Evolutionary conservation across 352 stramenopile species (phyloP).

Genomic region (Aphanomyces invadans): DNA sequence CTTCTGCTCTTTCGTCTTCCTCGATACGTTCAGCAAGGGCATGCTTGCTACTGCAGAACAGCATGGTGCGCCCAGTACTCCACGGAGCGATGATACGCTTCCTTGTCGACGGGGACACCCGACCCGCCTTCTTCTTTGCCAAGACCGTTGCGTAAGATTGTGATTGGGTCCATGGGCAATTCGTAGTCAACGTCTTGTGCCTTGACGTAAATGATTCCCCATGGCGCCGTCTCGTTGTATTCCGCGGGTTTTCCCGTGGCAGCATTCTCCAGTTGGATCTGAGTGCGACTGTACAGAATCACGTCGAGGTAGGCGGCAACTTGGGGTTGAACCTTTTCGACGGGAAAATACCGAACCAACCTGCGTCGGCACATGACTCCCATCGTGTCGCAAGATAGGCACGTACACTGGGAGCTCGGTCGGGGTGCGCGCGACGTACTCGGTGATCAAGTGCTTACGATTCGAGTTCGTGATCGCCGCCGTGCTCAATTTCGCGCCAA

Average conservation of each 20-base stretch:
- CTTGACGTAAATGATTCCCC: constrained; percentile 86
- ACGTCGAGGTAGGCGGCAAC: constrained; percentile 75
- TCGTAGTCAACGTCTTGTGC: constrained; percentile 77
- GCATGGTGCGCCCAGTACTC: constrained; percentile 31
- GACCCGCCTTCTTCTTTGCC: constrained; percentile 68
- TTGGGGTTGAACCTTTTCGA: constrained; percentile 34
- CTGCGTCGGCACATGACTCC: not conserved
- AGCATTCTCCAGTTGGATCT: constrained; percentile 80
- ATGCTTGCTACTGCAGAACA: constrained; percentile 12
- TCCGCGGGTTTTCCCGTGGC: constrained; percentile 26
- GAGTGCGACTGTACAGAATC: constrained; percentile 87
- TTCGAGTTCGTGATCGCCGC: constrained; percentile 58
- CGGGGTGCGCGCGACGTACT: constrained; percentile 73
- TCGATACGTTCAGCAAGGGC: too few relatives aligned
- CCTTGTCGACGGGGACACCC: constrained; percentile 29
- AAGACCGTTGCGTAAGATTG: constrained; percentile 85
- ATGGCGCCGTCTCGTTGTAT: constrained; percentile 30
- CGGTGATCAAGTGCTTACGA: constrained; percentile 56
- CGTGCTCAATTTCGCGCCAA: not conserved
- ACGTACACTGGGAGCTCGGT: constrained; percentile 73
- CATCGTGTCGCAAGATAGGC: not conserved
- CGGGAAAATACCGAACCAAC: constrained; percentile 43
- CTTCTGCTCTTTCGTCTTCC: too few relatives aligned
- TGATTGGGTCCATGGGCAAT: constrained; percentile 89
- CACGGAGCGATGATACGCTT: constrained; percentile 29